Evolutionary conservation across 331 rosid genomes (phyloP).

Genomic region (Malus hybrid): DNA sequence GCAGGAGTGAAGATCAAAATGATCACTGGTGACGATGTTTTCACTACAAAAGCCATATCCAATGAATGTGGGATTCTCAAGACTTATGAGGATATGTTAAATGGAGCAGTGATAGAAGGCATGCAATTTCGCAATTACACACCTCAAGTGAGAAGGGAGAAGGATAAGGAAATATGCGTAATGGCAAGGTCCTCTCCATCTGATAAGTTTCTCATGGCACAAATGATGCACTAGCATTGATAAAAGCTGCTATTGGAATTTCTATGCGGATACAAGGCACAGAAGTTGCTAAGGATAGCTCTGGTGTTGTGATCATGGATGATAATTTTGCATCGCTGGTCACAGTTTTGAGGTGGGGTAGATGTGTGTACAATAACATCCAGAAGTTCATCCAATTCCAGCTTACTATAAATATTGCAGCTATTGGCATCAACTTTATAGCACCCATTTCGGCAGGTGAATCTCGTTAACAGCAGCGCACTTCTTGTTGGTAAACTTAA

Average conservation of each 20-base stretch:
- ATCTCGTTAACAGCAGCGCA: constrained; percentile 28
- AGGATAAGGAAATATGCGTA: no score
- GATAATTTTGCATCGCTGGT: constrained; percentile 18
- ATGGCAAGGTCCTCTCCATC: no score
- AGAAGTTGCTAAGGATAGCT: constrained; percentile 32
- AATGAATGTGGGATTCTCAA: constrained; percentile 27
- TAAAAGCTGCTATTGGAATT: constrained; percentile 34
- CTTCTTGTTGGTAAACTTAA: constrained; percentile 30
- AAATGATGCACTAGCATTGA: constrained; percentile 31
- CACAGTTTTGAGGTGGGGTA: constrained; percentile 28
- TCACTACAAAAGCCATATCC: constrained; percentile 27
- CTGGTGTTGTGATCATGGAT: constrained; percentile 35
- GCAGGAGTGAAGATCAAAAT: constrained; percentile 20
- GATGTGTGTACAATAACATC: constrained; percentile 35
- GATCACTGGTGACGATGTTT: constrained; percentile 31
- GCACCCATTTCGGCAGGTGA: constrained; percentile 23
- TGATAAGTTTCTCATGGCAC: constrained; percentile 27
- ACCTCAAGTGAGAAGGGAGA: constrained; percentile 4
- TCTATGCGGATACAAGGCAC: constrained; percentile 43
- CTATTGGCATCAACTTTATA: constrained; percentile 28
- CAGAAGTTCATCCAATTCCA: constrained; percentile 42
- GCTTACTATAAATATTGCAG: constrained; percentile 24
- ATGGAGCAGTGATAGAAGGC: constrained; percentile 20
- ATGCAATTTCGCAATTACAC: constrained; percentile 21
- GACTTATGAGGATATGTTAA: neutral